Conservation (phyloP, 331 rosid genomes). For the Malus hybrid region DNA sequence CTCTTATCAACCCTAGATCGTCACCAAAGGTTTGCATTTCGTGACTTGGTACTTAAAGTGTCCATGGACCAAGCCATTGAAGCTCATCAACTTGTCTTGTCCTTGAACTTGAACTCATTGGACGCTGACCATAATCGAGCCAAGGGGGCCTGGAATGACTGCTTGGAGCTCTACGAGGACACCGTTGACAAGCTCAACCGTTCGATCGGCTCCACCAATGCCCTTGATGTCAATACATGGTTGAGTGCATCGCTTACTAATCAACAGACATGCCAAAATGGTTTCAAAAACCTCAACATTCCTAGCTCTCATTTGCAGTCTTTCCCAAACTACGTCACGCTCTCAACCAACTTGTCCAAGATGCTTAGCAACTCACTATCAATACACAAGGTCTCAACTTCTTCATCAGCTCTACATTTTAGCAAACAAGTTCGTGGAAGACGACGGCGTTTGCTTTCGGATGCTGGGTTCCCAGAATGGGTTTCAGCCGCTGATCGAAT, state of each 20-base stretch:
- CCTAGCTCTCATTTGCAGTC: slow-evolving; percentile 17
- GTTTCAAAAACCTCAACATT: slow-evolving; percentile 46
- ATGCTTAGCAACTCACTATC: slow-evolving; percentile 57
- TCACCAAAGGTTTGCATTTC: slow-evolving; percentile 21
- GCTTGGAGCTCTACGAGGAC: slow-evolving; percentile 55
- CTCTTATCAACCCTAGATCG: slow-evolving; percentile 22
- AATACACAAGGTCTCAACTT: slow-evolving; percentile 12
- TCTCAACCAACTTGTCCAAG: slow-evolving; percentile 48
- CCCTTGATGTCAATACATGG: slow-evolving; percentile 42
- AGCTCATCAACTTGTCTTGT: slow-evolving; percentile 38
- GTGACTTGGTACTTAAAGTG: slow-evolving; percentile 33
- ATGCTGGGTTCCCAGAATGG: slow-evolving; percentile 40
- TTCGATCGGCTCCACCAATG: slow-evolving; percentile 28
- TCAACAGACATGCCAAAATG: slow-evolving; percentile 63
- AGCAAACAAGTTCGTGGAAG: no score
- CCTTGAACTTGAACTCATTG: slow-evolving; percentile 11
- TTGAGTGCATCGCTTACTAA: slow-evolving; percentile 56
- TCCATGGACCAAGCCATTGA: slow-evolving; percentile 51
- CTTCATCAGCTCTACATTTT: no score
- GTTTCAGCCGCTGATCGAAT: slow-evolving; percentile 37
- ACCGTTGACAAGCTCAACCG: slow-evolving; percentile 49
- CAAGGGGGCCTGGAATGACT: slow-evolving; percentile 55
- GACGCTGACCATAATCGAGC: slow-evolving; percentile 8
- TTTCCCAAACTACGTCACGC: slow-evolving; percentile 25
- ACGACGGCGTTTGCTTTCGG: no score